These are phyloP conservation scores for Fusarium acutatum DNA, from an alignment of 2,329 filamentous ascomycete species.

Conservation along the genomic window DNA sequence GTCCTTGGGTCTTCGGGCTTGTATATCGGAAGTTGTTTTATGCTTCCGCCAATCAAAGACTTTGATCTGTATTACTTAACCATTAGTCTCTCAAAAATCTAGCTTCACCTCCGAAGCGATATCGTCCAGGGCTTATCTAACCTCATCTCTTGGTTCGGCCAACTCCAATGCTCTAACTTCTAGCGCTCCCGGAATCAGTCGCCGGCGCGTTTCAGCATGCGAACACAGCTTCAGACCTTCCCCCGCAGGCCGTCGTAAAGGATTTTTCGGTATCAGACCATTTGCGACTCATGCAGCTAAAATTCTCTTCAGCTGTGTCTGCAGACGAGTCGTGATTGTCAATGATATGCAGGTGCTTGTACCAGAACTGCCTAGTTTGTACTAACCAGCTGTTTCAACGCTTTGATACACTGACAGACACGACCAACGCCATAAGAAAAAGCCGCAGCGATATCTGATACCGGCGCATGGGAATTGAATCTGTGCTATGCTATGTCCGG, in stretches of 20 bases:
- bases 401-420: not conserved
- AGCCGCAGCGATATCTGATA: conserved; percentile 3
- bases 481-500: not conserved
- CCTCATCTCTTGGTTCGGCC: not conserved
- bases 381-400: not conserved
- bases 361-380: not conserved
- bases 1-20: no score
- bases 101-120: not conserved
- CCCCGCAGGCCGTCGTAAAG: not conserved
- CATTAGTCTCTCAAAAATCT: not conserved
- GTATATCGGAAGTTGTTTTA: not conserved
- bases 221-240: not conserved
- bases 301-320: not conserved
- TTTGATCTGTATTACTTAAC: not conserved
- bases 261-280: not conserved
- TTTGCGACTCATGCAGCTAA: conserved; percentile 19
- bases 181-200: not conserved
- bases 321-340: conserved; percentile 6
- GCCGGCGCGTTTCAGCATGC: conserved; percentile 14
- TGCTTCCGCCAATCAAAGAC: not conserved
- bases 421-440: not conserved
- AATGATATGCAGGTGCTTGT: not conserved
- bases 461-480: not conserved
- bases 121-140: not conserved
- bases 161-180: conserved; percentile 5